A percentile compares a stretch with the other conserved stretches of the same genome.
These are phyloP conservation scores for Echites panduratus DNA, from an alignment of 257 asterid genomes.

Conservation along the genomic window DNA sequence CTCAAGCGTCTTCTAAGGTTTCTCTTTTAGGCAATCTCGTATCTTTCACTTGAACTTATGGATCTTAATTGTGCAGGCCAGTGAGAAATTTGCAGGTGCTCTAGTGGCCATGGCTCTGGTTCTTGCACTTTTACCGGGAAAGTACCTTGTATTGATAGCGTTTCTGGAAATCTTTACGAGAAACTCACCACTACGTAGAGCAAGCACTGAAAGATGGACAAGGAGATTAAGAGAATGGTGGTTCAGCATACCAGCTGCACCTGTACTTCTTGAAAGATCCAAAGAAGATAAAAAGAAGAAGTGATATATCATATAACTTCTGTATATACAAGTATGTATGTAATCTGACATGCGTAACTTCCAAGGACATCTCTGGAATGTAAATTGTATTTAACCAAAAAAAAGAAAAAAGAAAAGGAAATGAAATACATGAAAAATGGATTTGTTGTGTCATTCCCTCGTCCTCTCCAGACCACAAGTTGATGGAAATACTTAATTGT, in stretches of 20 bases:
- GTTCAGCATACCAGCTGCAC: constrained; percentile 96
- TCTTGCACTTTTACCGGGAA: constrained; percentile 54
- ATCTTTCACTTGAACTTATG: not conserved
- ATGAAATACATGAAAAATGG: not conserved
- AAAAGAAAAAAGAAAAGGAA: not conserved
- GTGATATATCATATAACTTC: constrained; percentile 23
- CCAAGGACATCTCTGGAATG: not conserved
- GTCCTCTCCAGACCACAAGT: not conserved
- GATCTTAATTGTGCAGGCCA: constrained; percentile 51
- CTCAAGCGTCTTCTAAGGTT: not conserved
- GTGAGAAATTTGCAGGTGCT: constrained; percentile 54
- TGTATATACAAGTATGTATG: not conserved
- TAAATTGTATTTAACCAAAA: not conserved
- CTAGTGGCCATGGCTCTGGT: constrained; percentile 47
- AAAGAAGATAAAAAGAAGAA: constrained; percentile 69
- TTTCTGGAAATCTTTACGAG: constrained; percentile 67
- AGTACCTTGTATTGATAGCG: constrained; percentile 37
- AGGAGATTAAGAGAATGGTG: constrained; percentile 92
- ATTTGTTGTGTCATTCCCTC: not conserved
- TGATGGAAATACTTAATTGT: not conserved
- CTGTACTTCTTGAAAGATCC: constrained; percentile 55
- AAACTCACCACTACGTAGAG: constrained; percentile 63
- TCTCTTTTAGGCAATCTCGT: not conserved
- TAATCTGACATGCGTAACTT: not conserved
- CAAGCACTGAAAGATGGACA: constrained; percentile 72